phyloP scores from a whole-genome alignment of 768 basidiomycete genomes.

The Gyrodon lividus region DNA sequence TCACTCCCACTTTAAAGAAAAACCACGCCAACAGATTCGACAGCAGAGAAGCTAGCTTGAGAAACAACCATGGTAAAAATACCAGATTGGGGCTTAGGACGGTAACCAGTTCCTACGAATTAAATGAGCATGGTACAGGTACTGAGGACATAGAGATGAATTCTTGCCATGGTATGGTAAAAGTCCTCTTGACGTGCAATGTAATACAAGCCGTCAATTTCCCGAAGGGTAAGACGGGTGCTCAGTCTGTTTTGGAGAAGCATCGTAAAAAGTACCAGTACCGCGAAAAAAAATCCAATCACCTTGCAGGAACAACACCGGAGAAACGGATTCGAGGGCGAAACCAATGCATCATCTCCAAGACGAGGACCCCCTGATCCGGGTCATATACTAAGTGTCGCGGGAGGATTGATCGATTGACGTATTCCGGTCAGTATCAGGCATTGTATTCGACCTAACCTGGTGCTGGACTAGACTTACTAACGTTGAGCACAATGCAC shows the following conservation, averaged over 20 bases:
- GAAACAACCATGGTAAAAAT: not conserved
- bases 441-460: not conserved
- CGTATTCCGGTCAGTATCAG: not conserved
- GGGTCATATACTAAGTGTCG: constrained; percentile 47
- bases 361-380: constrained; percentile 37
- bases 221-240: constrained; percentile 50
- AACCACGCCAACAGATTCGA: constrained; percentile 1
- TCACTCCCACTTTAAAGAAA: not conserved
- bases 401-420: not conserved
- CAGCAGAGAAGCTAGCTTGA: constrained; percentile 17
- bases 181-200: constrained; percentile 61
- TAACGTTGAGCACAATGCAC: constrained; percentile 40
- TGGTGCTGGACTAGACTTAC: constrained; percentile 32
- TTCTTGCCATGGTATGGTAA: constrained; percentile 49
- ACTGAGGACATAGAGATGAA: no score
- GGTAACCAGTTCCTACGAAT: not conserved
- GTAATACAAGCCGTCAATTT: constrained; percentile 39
- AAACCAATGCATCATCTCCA: constrained; percentile 57
- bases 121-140: no score
- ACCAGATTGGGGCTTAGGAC: not conserved
- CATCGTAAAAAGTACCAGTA: not conserved
- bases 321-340: constrained; percentile 49
- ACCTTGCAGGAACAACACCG: constrained; percentile 47
- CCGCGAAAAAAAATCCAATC: constrained; percentile 8
- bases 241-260: constrained; percentile 36